Evolutionary conservation across 2,329 filamentous ascomycete species (phyloP).

Genomic region (Alternaria postmessia): DNA sequence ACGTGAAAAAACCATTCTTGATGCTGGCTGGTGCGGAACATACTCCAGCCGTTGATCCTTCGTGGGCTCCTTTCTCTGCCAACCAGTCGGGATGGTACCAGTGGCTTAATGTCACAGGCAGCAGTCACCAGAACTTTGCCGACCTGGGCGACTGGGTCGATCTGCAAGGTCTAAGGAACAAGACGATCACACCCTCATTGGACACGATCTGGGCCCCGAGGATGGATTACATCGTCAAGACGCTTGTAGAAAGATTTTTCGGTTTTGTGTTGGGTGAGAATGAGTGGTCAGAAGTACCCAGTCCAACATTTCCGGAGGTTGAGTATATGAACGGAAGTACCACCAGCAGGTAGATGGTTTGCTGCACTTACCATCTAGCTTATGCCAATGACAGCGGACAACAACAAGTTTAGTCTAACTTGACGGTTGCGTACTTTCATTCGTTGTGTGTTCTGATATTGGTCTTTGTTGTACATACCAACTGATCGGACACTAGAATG

Average conservation of each 20-base stretch:
- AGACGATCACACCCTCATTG: conserved; percentile 19
- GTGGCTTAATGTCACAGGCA: conserved; percentile 28
- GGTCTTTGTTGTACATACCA: too few relatives aligned
- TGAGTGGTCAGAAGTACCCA: conserved; percentile 10
- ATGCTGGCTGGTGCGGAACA: conserved; percentile 28
- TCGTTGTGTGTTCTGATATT: too few relatives aligned
- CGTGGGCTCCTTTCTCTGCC: conserved; percentile 28
- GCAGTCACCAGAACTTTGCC: conserved; percentile 30
- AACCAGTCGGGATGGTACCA: conserved; percentile 35
- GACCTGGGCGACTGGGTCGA: conserved; percentile 37
- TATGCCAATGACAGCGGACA: too few relatives aligned
- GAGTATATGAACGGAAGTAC: not conserved
- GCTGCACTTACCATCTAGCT: not conserved
- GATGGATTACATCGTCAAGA: conserved; percentile 27
- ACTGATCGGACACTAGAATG: too few relatives aligned
- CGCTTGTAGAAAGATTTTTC: conserved; percentile 22
- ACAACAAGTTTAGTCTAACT: too few relatives aligned
- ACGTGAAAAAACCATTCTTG: conserved; percentile 30
- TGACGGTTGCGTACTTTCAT: too few relatives aligned
- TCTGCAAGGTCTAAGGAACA: conserved; percentile 24
- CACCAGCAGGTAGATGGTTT: not conserved
- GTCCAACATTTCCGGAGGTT: not conserved
- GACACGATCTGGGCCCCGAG: conserved; percentile 27
- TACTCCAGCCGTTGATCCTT: conserved; percentile 21
- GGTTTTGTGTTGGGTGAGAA: conserved; percentile 20